phyloP scores from a whole-genome alignment of 768 basidiomycete genomes.

The Leccinum uliginosum region DNA sequence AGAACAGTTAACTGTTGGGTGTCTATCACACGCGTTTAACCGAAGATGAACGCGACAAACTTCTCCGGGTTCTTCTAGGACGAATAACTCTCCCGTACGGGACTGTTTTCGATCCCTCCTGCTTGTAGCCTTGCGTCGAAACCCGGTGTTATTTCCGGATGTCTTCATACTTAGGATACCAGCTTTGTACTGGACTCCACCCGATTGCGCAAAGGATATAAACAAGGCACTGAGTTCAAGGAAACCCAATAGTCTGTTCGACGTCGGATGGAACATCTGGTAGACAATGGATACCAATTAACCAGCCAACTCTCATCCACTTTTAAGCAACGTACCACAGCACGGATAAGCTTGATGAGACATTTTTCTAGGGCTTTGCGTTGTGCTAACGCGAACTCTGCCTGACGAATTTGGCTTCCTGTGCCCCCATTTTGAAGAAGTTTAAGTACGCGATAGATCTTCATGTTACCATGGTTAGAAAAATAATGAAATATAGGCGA shows the following conservation, averaged over 20 bases:
- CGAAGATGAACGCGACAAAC: slow-evolving; percentile 37
- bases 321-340: slow-evolving; percentile 62
- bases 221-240: slow-evolving; percentile 90
- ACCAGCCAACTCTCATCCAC: slow-evolving; percentile 2
- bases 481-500: neutral
- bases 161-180: slow-evolving; percentile 69
- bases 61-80: slow-evolving; percentile 82
- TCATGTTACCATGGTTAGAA: neutral
- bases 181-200: slow-evolving; percentile 88
- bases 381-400: slow-evolving; percentile 79
- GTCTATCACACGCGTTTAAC: neutral
- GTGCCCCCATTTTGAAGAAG: slow-evolving; percentile 63
- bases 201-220: slow-evolving; percentile 70
- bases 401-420: slow-evolving; percentile 52
- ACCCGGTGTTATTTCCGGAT: slow-evolving; percentile 46
- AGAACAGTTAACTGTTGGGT: slow-evolving; percentile 66
- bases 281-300: neutral
- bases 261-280: slow-evolving; percentile 93
- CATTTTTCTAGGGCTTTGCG: slow-evolving; percentile 84
- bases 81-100: slow-evolving; percentile 89
- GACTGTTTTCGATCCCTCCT: slow-evolving; percentile 59
- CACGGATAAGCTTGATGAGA: slow-evolving; percentile 79
- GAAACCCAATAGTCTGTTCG: slow-evolving; percentile 86
- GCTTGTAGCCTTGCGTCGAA: slow-evolving; percentile 61
- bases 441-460: slow-evolving; percentile 93